Base-by-base conservation (phyloP, 2,329 filamentous ascomycete species). In the Cercospora citrullina region DNA sequence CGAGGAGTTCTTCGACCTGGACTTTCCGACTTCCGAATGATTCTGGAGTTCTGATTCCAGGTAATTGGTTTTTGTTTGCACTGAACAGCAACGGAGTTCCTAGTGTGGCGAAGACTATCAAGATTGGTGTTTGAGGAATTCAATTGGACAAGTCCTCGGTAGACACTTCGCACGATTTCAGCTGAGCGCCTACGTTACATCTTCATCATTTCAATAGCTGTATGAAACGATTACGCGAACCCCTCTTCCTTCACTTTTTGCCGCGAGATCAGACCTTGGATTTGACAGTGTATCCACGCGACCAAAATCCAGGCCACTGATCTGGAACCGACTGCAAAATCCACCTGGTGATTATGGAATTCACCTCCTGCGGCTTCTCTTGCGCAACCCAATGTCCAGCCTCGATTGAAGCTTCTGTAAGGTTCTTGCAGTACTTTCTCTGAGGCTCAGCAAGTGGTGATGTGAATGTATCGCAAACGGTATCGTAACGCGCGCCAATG, bases 21-120 rank as follows among this genome's bases (percentile, higher is more conserved):
- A 79, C 74, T 0, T 74, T 84, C 5, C 75, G 72, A 0, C 75
- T 86, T 4, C 84, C 85, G 0, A 68, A 69, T 4, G 85, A 87
- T 66, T 68, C 81, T 0, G 86, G 85, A 4, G 76, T 87, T 26
- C 71, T 82, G 5, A 68, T 87, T 5, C 85, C 85, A 0, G 86
- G 85, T 0, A 84, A 81, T 69, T 87, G 83, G 78, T 83, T 84
- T 76, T 72, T 88, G 7, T 87, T 87, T 74, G 85, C 64, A 7
- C 2, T 66, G 48, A 66, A 45, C n/a, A 5, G 14, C 12, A 30
- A 18, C 16, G 64, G 64, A 2, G 48, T 58, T 21, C 64, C 64
- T 4, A 39, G 42, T 66, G 21, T 66, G 30, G 64, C 59, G 31
- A 66, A 21, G 16, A 66, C 64, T 4, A 26, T 65, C 6, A 51